Base-by-base conservation (phyloP, 345 rosid genomes). In the Atalantia buxifolia region DNA sequence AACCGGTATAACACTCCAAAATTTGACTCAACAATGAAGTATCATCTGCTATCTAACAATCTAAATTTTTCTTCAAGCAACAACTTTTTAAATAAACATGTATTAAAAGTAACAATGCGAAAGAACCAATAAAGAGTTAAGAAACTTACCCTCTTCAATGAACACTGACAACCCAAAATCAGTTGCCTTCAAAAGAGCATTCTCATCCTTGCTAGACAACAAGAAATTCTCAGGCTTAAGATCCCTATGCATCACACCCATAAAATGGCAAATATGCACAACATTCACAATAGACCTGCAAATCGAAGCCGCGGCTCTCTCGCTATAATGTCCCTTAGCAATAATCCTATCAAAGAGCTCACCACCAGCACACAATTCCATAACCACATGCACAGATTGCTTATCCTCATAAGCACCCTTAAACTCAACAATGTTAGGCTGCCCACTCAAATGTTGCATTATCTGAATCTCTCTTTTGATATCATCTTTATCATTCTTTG, bases 311-410 rank as follows among this genome's bases (percentile, higher is more conserved):
- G 97, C 97, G 7, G 92, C 97, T 75, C 87, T 85, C 85, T 94
- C 98, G 14, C 87, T 90, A 77, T 93, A 92, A 82, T 86, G 89
- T 66, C 97, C 97, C 70, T 87, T 93, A 0, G 91, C 92, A 12
- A 90, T 86, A 53, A 94, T 91, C 82, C 95, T 78, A 81, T 94
- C 97, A 61, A 94, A 94, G 45, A 94, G 85, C 83, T 93, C 96
- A 18, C 98, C 97, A 66, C 98, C 97, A 63, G 94, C 98, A 82
- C 98, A 94, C 25, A 94, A 87, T 88, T 95, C 99, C 97, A 92
- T 93, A 50, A 93, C 90, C n/a, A 93, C 80, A 86, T 93, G 94
- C 70, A 93, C 96, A 59, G 94, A 88, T 33, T 88, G 89, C 84
- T 79, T 85, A 76, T 93, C 99, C 87, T 95, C 98, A 78, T 89